Percentiles rank a stretch among this genome's conserved stretches.
Evolutionary conservation across 352 stramenopile species (phyloP).

Genomic region (Pythium dissimile): DNA sequence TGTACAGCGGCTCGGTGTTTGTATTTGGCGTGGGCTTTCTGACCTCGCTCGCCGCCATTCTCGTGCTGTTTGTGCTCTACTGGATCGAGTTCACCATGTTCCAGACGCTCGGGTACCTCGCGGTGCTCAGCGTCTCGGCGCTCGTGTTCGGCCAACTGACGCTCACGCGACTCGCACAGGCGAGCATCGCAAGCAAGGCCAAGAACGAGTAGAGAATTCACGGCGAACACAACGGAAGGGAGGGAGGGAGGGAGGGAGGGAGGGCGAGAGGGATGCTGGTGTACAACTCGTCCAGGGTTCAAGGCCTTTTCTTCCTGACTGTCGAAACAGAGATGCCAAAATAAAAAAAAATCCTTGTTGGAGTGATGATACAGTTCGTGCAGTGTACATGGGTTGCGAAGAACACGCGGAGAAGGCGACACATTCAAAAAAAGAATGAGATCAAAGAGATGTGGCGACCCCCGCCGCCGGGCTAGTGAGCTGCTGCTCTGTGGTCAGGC

Average conservation of each 20-base stretch:
- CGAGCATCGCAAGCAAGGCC: constrained; percentile 31
- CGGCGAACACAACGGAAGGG: background rate
- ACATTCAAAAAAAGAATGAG: background rate
- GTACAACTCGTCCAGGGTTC: no score
- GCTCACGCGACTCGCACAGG: constrained; percentile 67
- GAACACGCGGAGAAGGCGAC: background rate
- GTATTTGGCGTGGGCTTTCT: constrained; percentile 74
- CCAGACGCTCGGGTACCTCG: constrained; percentile 72
- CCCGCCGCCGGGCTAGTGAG: no score
- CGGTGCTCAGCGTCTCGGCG: constrained; percentile 49
- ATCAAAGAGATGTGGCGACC: no score
- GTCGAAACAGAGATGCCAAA: no score
- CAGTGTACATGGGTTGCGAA: background rate
- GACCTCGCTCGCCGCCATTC: constrained; percentile 61
- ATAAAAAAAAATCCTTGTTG: background rate
- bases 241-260: no score
- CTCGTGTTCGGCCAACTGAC: constrained; percentile 72
- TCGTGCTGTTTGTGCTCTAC: constrained; percentile 81
- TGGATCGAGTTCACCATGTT: constrained; percentile 90
- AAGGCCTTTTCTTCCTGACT: no score
- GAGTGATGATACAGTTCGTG: background rate
- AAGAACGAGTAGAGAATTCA: constrained; percentile 50
- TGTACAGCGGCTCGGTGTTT: constrained; percentile 63
- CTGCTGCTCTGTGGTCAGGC: no score
- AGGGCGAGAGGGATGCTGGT: no score